Evolutionary conservation across 352 stramenopile genomes (phyloP).

Genomic region (Globisporangium okanoganense): DNA sequence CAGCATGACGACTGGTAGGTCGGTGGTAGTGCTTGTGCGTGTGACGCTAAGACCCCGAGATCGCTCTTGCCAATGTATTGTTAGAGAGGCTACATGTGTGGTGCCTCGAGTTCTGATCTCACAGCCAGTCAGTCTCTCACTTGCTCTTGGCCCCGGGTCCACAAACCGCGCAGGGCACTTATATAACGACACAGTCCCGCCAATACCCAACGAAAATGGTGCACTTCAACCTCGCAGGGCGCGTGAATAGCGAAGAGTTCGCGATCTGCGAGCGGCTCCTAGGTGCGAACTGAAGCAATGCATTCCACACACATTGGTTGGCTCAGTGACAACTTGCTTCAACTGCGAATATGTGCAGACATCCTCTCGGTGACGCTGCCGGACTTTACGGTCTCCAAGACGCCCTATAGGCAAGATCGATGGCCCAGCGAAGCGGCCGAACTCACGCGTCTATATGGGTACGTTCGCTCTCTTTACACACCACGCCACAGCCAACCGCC

Average conservation of each 20-base stretch:
- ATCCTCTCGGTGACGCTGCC: conserved; percentile 49
- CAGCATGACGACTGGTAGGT: too few relatives aligned
- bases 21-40: too few relatives aligned
- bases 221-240: conserved; percentile 57
- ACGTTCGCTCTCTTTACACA: not conserved
- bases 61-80: too few relatives aligned
- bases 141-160: too few relatives aligned
- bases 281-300: conserved; percentile 23
- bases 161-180: too few relatives aligned
- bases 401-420: conserved; percentile 32
- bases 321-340: not conserved
- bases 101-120: too few relatives aligned
- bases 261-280: conserved; percentile 69
- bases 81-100: too few relatives aligned
- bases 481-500: not conserved
- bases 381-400: conserved; percentile 54
- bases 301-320: not conserved
- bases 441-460: conserved; percentile 49
- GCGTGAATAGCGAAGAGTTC: conserved; percentile 70
- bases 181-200: too few relatives aligned
- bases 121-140: too few relatives aligned
- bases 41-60: too few relatives aligned
- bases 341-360: conserved; percentile 25
- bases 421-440: conserved; percentile 45
- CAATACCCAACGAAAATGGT: conserved; percentile 36